phyloP scores from a whole-genome alignment of 345 rosid genomes.

The Raphanus sativus region DNA sequence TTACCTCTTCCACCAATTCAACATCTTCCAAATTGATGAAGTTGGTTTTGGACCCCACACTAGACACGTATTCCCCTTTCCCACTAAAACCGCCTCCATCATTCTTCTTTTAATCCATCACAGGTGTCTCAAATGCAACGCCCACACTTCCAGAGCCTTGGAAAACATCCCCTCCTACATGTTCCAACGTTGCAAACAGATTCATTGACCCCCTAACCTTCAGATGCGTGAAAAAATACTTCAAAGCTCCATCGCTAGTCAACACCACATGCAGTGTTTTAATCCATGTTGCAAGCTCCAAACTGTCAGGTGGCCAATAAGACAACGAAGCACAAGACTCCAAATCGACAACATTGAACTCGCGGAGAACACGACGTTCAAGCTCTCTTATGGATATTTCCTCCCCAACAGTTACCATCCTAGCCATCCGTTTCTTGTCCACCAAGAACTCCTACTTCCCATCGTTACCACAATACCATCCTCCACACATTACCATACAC shows the following conservation, averaged over 20 bases:
- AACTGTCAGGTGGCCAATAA: background rate
- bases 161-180: background rate
- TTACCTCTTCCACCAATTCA: too few relatives aligned
- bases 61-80: background rate
- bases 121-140: background rate
- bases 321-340: background rate
- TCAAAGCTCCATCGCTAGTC: background rate
- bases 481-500: too few relatives aligned
- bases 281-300: background rate
- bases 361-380: background rate
- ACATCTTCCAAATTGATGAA: too few relatives aligned
- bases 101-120: background rate
- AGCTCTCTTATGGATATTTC: background rate
- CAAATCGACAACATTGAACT: background rate
- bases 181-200: background rate
- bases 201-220: background rate
- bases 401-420: too few relatives aligned
- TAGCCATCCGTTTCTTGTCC: too few relatives aligned
- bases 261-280: background rate
- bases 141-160: background rate
- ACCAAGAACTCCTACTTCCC: too few relatives aligned
- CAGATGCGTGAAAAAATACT: background rate
- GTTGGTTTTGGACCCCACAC: background rate
- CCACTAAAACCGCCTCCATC: background rate
- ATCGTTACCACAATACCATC: too few relatives aligned